Evolutionary conservation across 257 asterid species (phyloP), one percentile per base, ranked within the genome.

Genomic region (Solanum bulbocastanum): DNA sequence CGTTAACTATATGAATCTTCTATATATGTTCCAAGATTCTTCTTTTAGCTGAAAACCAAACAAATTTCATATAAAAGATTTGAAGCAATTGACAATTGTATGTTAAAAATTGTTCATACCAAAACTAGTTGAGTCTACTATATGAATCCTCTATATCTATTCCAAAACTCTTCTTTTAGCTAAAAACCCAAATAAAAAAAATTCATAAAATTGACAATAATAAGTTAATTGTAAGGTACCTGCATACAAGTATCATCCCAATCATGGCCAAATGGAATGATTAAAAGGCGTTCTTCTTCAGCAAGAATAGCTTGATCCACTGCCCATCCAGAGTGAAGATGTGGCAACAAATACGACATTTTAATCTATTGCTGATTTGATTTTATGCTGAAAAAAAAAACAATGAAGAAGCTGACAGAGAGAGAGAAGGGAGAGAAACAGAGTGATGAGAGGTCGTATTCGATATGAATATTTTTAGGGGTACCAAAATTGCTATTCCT

Each of bases 191-290:
- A 6, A 8, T 13, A 6, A 8, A 14, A 11, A 40, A n/a, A 13
- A 40, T 40, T 78, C 13, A 76, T 12, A 33, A n/a, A 39, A 13
- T n/a, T 40, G 14, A 78, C 8, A 78, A 4, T 25, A 13, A 36
- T 4, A 40, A 8, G 52, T 7, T 39, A 8, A 75, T 37, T 9
- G 1, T 10, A 58, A 8, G 11, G 4, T 83, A 96, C 99, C 98
- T 95, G 99, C 99, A 96, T 96, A 76, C 99, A 96, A 65, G 98
- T 94, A 86, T 96, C 99, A 87, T 95, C 99, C 98, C 98, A 96
- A 79, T 96, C 98, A 89, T 95, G 98, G 52, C 98, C 99, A 91
- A 96, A 96, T 16, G 98, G 98, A 88, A 96, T 96, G 90, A 95
- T 88, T 73, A 96, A 98, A 86, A 96, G 98, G 65, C 99, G 98